These are phyloP conservation scores for Hericium rajendrae DNA, from an alignment of 768 basidiomycete genomes.

Conservation along the genomic window DNA sequence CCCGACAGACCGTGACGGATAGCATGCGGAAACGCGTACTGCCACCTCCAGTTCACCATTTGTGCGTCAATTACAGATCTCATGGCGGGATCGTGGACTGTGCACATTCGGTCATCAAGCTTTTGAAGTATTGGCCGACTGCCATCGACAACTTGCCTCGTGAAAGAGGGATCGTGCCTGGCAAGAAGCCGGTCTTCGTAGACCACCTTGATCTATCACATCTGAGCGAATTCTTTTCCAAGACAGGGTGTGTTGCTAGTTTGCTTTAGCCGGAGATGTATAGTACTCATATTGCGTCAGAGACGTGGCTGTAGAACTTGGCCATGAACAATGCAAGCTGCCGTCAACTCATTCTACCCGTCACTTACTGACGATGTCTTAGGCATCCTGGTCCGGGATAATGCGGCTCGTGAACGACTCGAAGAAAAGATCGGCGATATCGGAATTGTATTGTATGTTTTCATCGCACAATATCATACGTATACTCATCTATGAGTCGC, in stretches of 20 bases:
- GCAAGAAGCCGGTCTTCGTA: conserved; percentile 50
- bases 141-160: conserved; percentile 49
- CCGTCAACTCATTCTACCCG: not conserved
- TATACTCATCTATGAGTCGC: not conserved
- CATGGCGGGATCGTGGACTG: conserved; percentile 69
- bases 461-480: not conserved
- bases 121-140: conserved; percentile 58
- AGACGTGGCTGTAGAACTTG: conserved; percentile 16
- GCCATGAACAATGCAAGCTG: conserved; percentile 51
- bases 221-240: conserved; percentile 1
- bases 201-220: conserved; percentile 27
- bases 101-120: conserved; percentile 53
- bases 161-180: conserved; percentile 47
- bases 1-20: not conserved
- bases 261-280: not conserved
- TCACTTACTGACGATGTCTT: not conserved
- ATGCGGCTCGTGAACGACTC: conserved; percentile 38
- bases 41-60: conserved; percentile 21
- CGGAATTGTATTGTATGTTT: conserved; percentile 46
- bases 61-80: conserved; percentile 59
- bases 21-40: not conserved
- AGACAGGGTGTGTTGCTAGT: not conserved
- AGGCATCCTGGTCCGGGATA: conserved; percentile 67
- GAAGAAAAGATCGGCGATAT: conserved; percentile 43
- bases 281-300: not conserved